These are phyloP conservation scores for Aspergillus floridensis DNA, from an alignment of 2,329 filamentous ascomycete genomes.

Conservation along the genomic window DNA sequence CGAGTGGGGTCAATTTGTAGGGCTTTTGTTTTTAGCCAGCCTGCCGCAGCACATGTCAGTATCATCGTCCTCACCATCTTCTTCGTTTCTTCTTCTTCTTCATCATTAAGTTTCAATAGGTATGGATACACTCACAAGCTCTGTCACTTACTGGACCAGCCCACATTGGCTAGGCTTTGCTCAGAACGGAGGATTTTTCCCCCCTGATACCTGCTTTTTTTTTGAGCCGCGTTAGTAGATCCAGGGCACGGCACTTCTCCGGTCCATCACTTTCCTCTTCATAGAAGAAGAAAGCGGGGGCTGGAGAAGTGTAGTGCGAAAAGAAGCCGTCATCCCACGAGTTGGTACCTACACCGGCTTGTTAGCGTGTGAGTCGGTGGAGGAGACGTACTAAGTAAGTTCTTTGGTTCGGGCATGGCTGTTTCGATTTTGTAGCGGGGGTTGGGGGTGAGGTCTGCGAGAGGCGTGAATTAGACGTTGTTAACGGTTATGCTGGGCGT, in stretches of 20 bases:
- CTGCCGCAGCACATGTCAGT: not conserved
- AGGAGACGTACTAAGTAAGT: no score
- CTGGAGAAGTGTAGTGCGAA: not conserved
- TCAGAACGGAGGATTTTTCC: slow-evolving; percentile 7
- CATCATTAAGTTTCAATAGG: no score
- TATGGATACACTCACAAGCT: slow-evolving; percentile 8
- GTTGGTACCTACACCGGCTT: no score
- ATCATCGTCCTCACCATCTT: no score
- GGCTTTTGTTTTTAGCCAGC: slow-evolving; percentile 13
- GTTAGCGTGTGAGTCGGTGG: no score
- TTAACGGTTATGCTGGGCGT: no score
- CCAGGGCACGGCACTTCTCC: not conserved
- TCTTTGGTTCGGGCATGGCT: no score
- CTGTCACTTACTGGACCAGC: slow-evolving; percentile 20
- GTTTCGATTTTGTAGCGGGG: no score
- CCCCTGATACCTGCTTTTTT: not conserved
- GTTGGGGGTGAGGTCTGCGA: no score
- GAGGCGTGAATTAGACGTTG: no score
- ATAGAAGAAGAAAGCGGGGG: not conserved
- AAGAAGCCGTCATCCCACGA: no score
- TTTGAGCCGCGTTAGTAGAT: not conserved
- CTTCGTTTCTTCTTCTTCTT: no score
- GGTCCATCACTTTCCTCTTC: not conserved
- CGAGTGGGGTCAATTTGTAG: not conserved
- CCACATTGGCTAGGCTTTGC: slow-evolving; percentile 16